Conservation (phyloP, 2,329 filamentous ascomycete species). For the Aspergillus pseudotamarii region DNA sequence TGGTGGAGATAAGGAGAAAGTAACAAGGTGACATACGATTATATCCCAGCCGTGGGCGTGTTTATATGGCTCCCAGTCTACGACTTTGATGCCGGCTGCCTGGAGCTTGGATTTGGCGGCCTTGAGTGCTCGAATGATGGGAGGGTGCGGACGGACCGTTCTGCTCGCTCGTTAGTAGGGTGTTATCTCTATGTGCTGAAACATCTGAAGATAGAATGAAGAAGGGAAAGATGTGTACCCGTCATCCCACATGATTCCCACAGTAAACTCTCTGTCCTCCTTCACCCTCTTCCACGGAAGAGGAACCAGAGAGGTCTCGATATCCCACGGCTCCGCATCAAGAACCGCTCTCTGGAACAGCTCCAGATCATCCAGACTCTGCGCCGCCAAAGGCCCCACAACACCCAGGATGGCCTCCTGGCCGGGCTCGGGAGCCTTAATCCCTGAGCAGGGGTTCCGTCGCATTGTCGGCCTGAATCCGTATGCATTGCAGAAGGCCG, state of each 20-base stretch:
- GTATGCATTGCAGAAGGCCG: constrained; percentile 49
- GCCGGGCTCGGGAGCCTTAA: constrained; percentile 32
- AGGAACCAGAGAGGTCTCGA: constrained; percentile 44
- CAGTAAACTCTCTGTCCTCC: constrained; percentile 28
- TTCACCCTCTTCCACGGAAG: constrained; percentile 43
- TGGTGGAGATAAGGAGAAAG: neutral
- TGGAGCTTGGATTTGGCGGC: constrained; percentile 32
- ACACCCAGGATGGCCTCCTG: constrained; percentile 44
- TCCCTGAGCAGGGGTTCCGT: constrained; percentile 35
- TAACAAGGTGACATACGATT: constrained; percentile 26
- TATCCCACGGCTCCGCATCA: constrained; percentile 46
- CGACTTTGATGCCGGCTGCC: constrained; percentile 50
- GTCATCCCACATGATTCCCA: constrained; percentile 68
- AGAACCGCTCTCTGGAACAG: constrained; percentile 44
- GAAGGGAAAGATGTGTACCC: constrained; percentile 34
- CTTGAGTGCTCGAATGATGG: constrained; percentile 52
- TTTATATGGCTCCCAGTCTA: constrained; percentile 40
- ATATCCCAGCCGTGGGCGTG: constrained; percentile 39
- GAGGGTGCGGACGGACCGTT: constrained; percentile 67
- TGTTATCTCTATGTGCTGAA: too few species aligned
- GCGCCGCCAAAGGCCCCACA: constrained; percentile 32
- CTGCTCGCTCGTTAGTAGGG: constrained; percentile 16
- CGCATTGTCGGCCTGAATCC: constrained; percentile 46
- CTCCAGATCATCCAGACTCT: constrained; percentile 36
- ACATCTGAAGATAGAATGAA: too few species aligned